These are phyloP conservation scores for Populus hybrid DNA, from an alignment of 441 rosid genomes.

Conservation along the genomic window DNA sequence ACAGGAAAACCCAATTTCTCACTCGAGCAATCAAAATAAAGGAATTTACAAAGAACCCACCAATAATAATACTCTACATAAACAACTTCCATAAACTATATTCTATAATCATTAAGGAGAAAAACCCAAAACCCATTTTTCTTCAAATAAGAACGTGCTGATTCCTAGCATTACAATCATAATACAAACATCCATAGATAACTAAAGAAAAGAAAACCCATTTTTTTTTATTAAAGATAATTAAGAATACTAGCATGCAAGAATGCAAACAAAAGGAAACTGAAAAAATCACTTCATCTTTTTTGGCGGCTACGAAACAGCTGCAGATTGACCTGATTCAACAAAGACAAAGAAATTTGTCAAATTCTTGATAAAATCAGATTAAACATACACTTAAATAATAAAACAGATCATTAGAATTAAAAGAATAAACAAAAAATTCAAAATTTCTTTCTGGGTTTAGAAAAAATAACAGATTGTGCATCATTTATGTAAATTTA, in stretches of 20 bases:
- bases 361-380: neutral
- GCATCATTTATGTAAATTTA: neutral
- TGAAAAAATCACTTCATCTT: conserved; percentile 34
- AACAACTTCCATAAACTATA: neutral
- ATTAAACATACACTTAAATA: neutral
- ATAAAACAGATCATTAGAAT: neutral
- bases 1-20: neutral
- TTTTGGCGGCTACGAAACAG: conserved; percentile 15
- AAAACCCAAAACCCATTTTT: neutral
- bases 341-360: conserved; percentile 12
- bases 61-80: neutral
- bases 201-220: neutral
- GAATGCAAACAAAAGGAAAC: neutral
- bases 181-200: neutral
- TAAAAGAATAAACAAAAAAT: neutral
- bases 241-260: neutral
- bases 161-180: neutral
- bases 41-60: neutral
- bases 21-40: neutral
- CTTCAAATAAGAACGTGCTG: neutral
- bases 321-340: conserved; percentile 24
- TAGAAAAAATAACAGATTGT: neutral
- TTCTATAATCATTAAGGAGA: neutral
- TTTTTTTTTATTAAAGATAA: neutral
- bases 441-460: neutral